Conservation (phyloP, 139 green algal species). For the Volvox africanus region DNA sequence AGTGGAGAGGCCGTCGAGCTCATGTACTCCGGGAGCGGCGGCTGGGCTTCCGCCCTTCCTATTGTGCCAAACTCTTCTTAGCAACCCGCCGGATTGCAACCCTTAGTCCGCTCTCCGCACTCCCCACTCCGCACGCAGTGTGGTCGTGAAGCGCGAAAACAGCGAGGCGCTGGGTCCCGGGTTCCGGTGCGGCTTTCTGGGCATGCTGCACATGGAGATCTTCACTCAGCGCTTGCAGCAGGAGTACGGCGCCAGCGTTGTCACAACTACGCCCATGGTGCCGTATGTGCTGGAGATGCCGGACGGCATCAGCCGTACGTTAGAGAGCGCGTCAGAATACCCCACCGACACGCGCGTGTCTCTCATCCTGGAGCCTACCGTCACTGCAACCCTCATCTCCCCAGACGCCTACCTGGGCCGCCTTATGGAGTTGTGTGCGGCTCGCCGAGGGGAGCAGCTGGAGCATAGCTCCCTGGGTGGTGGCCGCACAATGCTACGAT, state of each 20-base stretch:
- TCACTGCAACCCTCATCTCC: constrained; percentile 89
- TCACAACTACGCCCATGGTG: constrained; percentile 92
- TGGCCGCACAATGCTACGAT: constrained; percentile 77
- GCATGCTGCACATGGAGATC: constrained; percentile 95
- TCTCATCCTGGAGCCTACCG: constrained; percentile 86
- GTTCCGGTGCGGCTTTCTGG: constrained; percentile 92
- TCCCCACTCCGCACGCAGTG: neutral
- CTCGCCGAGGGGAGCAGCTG: constrained; percentile 72
- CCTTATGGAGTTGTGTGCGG: constrained; percentile 82
- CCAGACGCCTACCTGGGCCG: constrained; percentile 79
- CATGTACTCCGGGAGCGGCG: no score
- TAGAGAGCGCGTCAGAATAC: constrained; percentile 84
- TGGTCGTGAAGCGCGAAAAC: constrained; percentile 82
- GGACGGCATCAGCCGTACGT: constrained; percentile 48
- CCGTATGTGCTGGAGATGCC: constrained; percentile 79
- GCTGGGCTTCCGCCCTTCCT: neutral
- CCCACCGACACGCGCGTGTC: constrained; percentile 61
- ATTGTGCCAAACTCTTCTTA: neutral
- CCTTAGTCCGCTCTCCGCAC: neutral
- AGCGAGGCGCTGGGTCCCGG: constrained; percentile 89
- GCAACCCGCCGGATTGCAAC: neutral
- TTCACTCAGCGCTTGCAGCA: constrained; percentile 90
- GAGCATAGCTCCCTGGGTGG: constrained; percentile 76
- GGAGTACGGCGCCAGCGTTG: constrained; percentile 83
- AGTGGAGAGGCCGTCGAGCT: no score